phyloP scores from a whole-genome alignment of 2,329 filamentous ascomycete species.

The Whalleya microplaca region DNA sequence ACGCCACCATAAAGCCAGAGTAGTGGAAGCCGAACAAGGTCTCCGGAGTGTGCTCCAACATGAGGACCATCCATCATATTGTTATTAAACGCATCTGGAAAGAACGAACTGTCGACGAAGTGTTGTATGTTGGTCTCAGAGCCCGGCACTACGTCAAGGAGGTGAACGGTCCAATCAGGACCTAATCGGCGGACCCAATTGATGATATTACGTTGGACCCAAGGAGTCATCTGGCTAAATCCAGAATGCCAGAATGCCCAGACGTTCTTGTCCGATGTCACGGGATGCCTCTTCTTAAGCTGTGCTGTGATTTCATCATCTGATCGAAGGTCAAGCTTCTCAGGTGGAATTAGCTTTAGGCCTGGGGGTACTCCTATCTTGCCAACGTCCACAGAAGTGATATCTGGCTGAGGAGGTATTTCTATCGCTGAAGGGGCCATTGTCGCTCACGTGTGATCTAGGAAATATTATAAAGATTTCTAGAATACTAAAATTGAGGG shows the following conservation, averaged over 20 bases:
- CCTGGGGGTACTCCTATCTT: slow-evolving; percentile 25
- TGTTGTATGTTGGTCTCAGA: slow-evolving; percentile 42
- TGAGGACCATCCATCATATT: slow-evolving; percentile 48
- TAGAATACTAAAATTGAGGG: background rate
- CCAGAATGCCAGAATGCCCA: slow-evolving; percentile 49
- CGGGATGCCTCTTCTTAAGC: slow-evolving; percentile 35
- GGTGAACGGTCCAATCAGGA: slow-evolving; percentile 43
- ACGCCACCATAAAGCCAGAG: slow-evolving; percentile 47
- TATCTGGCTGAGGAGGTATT: slow-evolving; percentile 9
- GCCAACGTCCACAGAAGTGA: slow-evolving; percentile 5
- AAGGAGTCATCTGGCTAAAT: slow-evolving; percentile 37
- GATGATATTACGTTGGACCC: slow-evolving; percentile 42
- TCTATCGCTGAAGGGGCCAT: slow-evolving; percentile 27
- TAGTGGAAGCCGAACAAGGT: slow-evolving; percentile 49
- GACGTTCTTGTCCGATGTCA: slow-evolving; percentile 45
- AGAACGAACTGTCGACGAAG: slow-evolving; percentile 40
- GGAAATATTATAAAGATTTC: background rate
- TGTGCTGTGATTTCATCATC: slow-evolving; percentile 38
- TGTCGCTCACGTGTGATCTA: background rate
- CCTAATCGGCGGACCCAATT: slow-evolving; percentile 44
- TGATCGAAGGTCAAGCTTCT: slow-evolving; percentile 34
- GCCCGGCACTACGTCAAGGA: slow-evolving; percentile 42
- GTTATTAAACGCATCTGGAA: slow-evolving; percentile 47
- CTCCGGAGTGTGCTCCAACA: slow-evolving; percentile 48
- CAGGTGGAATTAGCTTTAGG: slow-evolving; percentile 25